Evolutionary conservation across 2,329 filamentous ascomycete genomes (phyloP).

Genomic region (Aspergillus neoniger): DNA sequence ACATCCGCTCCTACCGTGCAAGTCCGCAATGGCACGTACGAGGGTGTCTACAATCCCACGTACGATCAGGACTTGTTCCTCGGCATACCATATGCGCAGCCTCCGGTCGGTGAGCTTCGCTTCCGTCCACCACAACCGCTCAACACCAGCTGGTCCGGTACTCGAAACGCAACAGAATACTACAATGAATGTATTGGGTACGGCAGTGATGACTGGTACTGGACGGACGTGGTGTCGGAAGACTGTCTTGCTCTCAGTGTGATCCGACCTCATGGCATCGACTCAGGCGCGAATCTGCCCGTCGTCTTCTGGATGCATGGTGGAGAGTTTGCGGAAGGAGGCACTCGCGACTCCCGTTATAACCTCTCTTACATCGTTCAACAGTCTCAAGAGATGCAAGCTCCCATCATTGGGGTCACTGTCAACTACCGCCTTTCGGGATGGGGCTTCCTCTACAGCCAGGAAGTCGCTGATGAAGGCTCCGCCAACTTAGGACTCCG

Average conservation of each 20-base stretch:
- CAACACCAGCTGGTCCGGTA: constrained; percentile 12
- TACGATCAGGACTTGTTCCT: constrained; percentile 24
- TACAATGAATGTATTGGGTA: constrained; percentile 7
- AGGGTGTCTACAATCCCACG: constrained; percentile 11
- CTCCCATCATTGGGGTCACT: constrained; percentile 53
- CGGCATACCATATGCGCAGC: constrained; percentile 22
- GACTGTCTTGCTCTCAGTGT: constrained; percentile 29
- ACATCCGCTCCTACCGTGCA: neutral
- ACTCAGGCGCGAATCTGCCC: constrained; percentile 12
- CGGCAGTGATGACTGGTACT: neutral
- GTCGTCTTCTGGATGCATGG: constrained; percentile 31
- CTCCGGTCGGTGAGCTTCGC: constrained; percentile 13
- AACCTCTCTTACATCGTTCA: constrained; percentile 62
- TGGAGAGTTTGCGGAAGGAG: constrained; percentile 48
- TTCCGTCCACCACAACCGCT: constrained; percentile 12
- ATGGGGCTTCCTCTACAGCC: constrained; percentile 54
- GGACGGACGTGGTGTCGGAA: constrained; percentile 11
- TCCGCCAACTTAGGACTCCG: constrained; percentile 33
- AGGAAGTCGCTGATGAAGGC: constrained; percentile 27
- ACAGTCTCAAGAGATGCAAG: constrained; percentile 50
- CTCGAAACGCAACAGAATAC: constrained; percentile 12
- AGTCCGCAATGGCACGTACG: constrained; percentile 17
- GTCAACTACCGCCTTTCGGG: constrained; percentile 54
- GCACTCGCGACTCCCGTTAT: constrained; percentile 45
- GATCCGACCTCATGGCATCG: constrained; percentile 16